These are phyloP conservation scores for Rhizopus delemar DNA, from an alignment of 371 early-diverging fungal genomes.

Conservation along the genomic window DNA sequence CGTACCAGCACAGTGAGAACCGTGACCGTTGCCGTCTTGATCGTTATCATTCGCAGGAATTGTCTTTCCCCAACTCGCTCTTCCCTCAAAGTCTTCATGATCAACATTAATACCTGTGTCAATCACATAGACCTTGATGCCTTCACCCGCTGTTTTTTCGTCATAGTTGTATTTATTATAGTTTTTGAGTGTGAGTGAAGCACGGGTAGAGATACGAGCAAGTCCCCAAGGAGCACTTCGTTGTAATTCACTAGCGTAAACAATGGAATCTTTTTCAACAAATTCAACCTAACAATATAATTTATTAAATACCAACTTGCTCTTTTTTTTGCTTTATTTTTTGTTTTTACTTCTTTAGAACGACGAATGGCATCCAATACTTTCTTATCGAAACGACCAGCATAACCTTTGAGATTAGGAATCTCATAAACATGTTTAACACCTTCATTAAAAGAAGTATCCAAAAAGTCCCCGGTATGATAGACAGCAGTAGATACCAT, in stretches of 20 bases:
- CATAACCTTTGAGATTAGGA: slow-evolving; percentile 76
- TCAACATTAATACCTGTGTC: slow-evolving; percentile 64
- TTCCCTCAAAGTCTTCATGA: slow-evolving; percentile 69
- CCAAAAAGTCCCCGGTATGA: slow-evolving; percentile 20
- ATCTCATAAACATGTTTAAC: slow-evolving; percentile 77
- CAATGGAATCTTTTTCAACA: slow-evolving; percentile 85
- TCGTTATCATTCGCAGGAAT: slow-evolving; percentile 47
- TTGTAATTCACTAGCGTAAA: slow-evolving; percentile 73
- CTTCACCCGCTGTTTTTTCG: slow-evolving; percentile 65
- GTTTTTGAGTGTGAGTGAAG: slow-evolving; percentile 61
- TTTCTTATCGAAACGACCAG: slow-evolving; percentile 73
- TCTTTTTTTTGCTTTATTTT: neutral
- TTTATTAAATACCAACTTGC: neutral
- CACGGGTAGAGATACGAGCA: slow-evolving; percentile 82
- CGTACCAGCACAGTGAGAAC: slow-evolving; percentile 94
- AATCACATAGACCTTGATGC: slow-evolving; percentile 50
- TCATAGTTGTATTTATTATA: slow-evolving; percentile 67
- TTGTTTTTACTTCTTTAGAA: slow-evolving; percentile 44
- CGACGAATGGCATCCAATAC: slow-evolving; percentile 70
- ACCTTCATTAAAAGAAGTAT: slow-evolving; percentile 37
- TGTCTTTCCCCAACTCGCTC: slow-evolving; percentile 63
- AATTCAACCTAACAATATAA: slow-evolving; percentile 69
- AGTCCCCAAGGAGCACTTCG: slow-evolving; percentile 89
- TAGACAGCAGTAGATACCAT: slow-evolving; percentile 24
- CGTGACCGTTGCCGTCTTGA: slow-evolving; percentile 66